These are phyloP conservation scores for Citrus trifoliata DNA, from an alignment of 345 rosid genomes.

Conservation along the genomic window DNA sequence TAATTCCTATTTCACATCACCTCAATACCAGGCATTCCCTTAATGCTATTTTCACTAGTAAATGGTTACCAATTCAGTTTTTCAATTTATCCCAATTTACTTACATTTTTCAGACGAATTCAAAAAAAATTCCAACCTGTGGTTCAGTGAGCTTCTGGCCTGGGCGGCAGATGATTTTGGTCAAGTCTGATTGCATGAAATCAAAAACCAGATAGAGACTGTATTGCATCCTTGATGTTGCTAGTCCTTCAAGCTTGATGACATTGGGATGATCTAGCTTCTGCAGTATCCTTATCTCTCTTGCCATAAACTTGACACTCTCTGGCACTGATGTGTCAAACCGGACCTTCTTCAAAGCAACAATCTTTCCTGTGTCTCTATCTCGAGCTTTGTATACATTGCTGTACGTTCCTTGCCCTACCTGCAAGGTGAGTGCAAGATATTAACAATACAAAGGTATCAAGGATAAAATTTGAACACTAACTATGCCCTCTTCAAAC, in stretches of 20 bases:
- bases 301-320: conserved; percentile 90
- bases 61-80: not conserved
- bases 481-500: too few species aligned
- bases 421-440: conserved; percentile 29
- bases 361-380: conserved; percentile 61
- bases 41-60: not conserved
- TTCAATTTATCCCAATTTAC: not conserved
- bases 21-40: not conserved
- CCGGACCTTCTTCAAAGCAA: conserved; percentile 85
- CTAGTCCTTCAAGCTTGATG: conserved; percentile 80
- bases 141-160: conserved; percentile 66
- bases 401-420: conserved; percentile 93
- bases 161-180: conserved; percentile 60
- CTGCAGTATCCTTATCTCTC: conserved; percentile 73
- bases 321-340: conserved; percentile 82
- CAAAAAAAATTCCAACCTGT: conserved; percentile 37
- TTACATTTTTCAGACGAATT: too few species aligned
- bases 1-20: too few species aligned
- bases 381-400: conserved; percentile 88
- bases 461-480: not conserved
- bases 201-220: conserved; percentile 85
- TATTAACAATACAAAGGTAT: not conserved
- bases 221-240: conserved; percentile 88
- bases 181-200: conserved; percentile 66
- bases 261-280: conserved; percentile 78